Evolutionary conservation across 2,329 filamentous ascomycete genomes (phyloP).

Genomic region (Zymoseptoria passerinii): DNA sequence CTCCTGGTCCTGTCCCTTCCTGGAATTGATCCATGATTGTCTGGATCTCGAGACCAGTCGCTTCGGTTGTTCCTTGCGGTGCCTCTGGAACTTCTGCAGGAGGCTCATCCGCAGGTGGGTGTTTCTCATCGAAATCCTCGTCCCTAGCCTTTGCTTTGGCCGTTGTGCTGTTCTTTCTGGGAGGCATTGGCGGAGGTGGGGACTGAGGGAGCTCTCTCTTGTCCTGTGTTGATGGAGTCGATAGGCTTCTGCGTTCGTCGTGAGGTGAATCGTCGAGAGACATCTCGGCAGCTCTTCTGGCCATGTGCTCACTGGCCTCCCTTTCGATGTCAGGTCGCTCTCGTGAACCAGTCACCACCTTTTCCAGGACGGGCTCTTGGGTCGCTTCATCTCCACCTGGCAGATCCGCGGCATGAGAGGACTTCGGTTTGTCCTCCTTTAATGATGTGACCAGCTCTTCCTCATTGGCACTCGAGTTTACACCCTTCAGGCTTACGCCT

Average conservation of each 20-base stretch:
- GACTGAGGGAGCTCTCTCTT: conserved; percentile 19
- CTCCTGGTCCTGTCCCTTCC: conserved; percentile 51
- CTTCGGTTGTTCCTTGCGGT: conserved; percentile 29
- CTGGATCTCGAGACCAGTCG: conserved; percentile 68
- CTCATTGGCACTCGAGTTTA: background rate
- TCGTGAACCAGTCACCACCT: conserved; percentile 8
- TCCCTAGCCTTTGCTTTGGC: conserved; percentile 7
- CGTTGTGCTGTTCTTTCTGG: conserved; percentile 23
- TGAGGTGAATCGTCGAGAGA: conserved; percentile 5
- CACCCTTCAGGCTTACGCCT: conserved; percentile 1
- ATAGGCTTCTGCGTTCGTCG: background rate
- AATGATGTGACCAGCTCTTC: conserved; percentile 1
- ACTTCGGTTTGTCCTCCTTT: background rate
- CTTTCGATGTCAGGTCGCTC: conserved; percentile 19
- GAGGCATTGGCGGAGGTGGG: conserved; percentile 25
- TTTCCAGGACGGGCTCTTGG: background rate
- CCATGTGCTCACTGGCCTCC: conserved; percentile 26
- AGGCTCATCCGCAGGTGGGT: conserved; percentile 20
- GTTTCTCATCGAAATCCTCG: conserved; percentile 26
- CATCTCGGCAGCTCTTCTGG: conserved; percentile 24
- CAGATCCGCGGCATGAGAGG: background rate
- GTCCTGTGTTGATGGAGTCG: background rate
- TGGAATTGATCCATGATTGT: conserved; percentile 97
- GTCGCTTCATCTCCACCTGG: background rate
- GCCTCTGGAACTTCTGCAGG: conserved; percentile 42